Conservation (phyloP, 108 stramenopile species). For the Nannochloropsis salina region DNA sequence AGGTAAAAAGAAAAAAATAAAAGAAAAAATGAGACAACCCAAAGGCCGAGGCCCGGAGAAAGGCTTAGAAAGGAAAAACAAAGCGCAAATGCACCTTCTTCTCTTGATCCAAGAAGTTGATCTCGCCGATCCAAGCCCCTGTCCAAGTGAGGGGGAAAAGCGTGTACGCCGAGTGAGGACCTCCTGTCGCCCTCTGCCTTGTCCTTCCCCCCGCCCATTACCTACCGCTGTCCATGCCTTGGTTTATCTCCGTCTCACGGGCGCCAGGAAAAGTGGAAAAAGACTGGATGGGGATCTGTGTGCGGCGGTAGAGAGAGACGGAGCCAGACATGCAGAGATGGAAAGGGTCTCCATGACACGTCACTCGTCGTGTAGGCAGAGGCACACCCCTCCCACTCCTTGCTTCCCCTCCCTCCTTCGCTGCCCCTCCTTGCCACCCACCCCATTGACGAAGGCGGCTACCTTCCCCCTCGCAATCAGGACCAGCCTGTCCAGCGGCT, state of each 20-base stretch:
- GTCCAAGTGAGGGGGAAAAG: neutral
- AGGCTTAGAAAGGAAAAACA: neutral
- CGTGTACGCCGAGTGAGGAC: neutral
- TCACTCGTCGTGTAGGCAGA: neutral
- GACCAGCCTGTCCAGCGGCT: neutral
- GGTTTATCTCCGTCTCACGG: neutral
- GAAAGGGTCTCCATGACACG: neutral
- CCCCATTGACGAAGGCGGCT: neutral
- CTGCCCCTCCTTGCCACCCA: neutral
- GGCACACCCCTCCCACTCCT: neutral
- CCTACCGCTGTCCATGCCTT: neutral
- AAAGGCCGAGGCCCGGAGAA: too few relatives aligned
- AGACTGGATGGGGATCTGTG: neutral
- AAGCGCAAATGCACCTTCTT: neutral
- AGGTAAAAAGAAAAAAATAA: neutral
- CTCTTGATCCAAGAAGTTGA: neutral
- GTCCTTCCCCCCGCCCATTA: neutral
- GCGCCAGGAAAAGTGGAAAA: neutral
- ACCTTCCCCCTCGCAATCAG: neutral
- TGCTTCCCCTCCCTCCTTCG: neutral
- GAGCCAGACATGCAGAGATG: neutral
- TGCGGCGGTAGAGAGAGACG: neutral
- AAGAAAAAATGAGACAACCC: too few relatives aligned
- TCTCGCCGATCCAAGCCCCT: neutral
- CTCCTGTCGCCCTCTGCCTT: neutral